phyloP scores from a whole-genome alignment of 192 early-diverging fungal genomes.

The Coemansia sp. region DNA sequence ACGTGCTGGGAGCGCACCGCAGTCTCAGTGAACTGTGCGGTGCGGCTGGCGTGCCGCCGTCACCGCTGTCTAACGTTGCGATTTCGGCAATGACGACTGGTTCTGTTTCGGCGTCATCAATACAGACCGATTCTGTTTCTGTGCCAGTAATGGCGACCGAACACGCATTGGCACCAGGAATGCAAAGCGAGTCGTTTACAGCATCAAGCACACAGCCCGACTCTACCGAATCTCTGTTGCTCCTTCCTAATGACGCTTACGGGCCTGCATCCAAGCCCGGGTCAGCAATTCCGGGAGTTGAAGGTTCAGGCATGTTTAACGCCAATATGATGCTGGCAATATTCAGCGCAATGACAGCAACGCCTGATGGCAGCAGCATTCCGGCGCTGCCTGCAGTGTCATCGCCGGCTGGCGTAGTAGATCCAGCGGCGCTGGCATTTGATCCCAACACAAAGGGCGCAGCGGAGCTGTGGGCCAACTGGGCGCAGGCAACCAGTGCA shows the following conservation, averaged over 20 bases:
- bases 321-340: slow-evolving; percentile 42
- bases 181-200: neutral
- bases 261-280: slow-evolving; percentile 12
- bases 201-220: neutral
- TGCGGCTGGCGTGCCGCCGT: slow-evolving; percentile 28
- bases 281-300: neutral
- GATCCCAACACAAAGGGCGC: slow-evolving; percentile 18
- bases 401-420: slow-evolving; percentile 3
- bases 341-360: slow-evolving; percentile 42
- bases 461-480: slow-evolving; percentile 8
- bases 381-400: slow-evolving; percentile 4
- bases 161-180: neutral
- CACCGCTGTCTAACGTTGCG: slow-evolving; percentile 41
- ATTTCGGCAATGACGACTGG: slow-evolving; percentile 20
- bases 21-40: slow-evolving; percentile 37
- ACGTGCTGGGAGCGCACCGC: slow-evolving; percentile 40
- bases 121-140: slow-evolving; percentile 7
- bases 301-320: slow-evolving; percentile 13
- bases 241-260: slow-evolving; percentile 19
- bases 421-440: slow-evolving; percentile 24
- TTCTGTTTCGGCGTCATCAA: neutral
- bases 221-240: neutral
- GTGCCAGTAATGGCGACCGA: neutral
- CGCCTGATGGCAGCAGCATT: slow-evolving; percentile 1
- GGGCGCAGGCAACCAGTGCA: slow-evolving; percentile 9